Base-by-base conservation (phyloP, 2,329 filamentous ascomycete genomes). In the Talaromyces albobiverticillius region DNA sequence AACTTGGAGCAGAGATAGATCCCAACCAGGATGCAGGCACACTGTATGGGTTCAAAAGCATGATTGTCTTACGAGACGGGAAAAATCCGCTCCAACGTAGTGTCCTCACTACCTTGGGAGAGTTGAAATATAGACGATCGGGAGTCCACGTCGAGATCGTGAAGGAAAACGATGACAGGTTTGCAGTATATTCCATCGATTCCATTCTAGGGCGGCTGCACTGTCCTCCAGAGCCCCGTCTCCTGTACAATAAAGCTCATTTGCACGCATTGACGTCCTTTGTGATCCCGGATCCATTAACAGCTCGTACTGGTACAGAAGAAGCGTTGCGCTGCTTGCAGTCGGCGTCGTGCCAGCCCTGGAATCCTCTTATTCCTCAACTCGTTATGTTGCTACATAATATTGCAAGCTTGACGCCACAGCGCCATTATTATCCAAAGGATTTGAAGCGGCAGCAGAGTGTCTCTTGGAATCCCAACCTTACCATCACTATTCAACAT, bases 221-320 rank as follows among this genome's bases (percentile, higher is more conserved):
- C 2, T 86, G 83, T 34, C 73, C 84, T 0, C 70, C 80, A 0
- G 84, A 87, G 43, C 81, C 81, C 0, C 63, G 64, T 0, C 66
- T 84, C 0, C 67, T 83, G 0, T 85, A 84, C 53, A 71, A 71
- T 1, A 86, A 84, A 60, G 83, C 83, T 0, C 65, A 77, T 3
- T 64, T 84, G 1, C 85, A 89, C 61, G 85, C 84, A 0, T 67
- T 77, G 4, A 88, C 85, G 0, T 85, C 84, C 0, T 82, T 79
- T 29, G 60, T 78, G 0, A 32, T 87, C 0, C 78, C 81, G 0
- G 86, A 88, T 61, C 67, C 72, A 0, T 71, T 88, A 0, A 87
- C 84, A 0, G 69, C 75, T 0, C 72, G 77, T 0, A 87, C 83
- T 0, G 86, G 86, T 0, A 79, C 76, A 0, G 85, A 88, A 61